phyloP scores from a whole-genome alignment of 2,329 filamentous ascomycete genomes.

The Alternaria burnsii region DNA sequence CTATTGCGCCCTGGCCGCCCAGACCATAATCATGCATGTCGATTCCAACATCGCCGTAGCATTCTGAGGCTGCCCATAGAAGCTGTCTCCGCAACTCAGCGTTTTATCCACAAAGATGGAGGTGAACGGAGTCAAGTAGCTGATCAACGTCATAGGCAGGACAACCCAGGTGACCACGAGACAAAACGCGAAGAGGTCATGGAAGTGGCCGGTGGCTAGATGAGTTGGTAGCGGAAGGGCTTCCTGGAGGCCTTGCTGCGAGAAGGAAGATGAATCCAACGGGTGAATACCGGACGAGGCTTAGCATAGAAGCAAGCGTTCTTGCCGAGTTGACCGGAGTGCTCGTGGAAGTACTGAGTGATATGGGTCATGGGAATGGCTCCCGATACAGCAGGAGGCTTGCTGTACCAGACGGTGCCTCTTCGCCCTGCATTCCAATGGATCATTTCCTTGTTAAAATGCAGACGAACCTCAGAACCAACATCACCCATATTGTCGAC shows the following conservation, averaged over 20 bases:
- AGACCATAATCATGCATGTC: too few relatives aligned
- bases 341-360: conserved; percentile 29
- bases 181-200: background rate
- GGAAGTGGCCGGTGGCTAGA: background rate
- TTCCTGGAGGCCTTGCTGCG: background rate
- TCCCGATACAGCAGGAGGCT: background rate
- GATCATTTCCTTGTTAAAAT: background rate
- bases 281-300: background rate
- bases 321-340: background rate
- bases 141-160: conserved; percentile 20
- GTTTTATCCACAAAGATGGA: conserved; percentile 23
- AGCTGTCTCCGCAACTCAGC: conserved; percentile 16
- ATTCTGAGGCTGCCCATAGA: conserved; percentile 20
- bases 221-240: background rate
- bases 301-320: background rate
- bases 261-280: background rate
- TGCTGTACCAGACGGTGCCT: background rate
- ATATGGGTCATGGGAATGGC: conserved; percentile 29
- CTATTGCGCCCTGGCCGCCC: too few relatives aligned
- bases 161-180: conserved; percentile 19
- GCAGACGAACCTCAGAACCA: background rate
- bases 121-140: conserved; percentile 13
- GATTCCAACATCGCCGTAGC: conserved; percentile 12
- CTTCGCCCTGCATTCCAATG: too few relatives aligned
- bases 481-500: too few relatives aligned